These are phyloP conservation scores for Penicillium cosmopolitanum DNA, from an alignment of 495 filamentous ascomycete species.

Conservation along the genomic window DNA sequence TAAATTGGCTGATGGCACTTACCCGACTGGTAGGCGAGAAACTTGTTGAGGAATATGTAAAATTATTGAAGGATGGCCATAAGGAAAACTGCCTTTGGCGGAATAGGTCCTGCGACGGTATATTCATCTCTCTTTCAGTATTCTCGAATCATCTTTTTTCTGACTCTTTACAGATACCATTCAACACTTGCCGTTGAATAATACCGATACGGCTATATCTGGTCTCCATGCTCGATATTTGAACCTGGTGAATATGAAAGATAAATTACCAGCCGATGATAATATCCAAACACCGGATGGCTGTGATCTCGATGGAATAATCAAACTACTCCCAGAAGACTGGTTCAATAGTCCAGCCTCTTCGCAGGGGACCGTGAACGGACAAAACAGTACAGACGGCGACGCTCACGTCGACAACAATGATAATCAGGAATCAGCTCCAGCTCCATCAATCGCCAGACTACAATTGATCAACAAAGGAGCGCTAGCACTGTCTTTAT, in stretches of 20 bases:
- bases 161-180: conserved; percentile 45
- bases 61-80: conserved; percentile 75
- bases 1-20: background rate
- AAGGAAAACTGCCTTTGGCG: conserved; percentile 86
- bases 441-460: conserved; percentile 14
- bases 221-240: conserved; percentile 64
- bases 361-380: conserved; percentile 9
- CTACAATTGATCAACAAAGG: conserved; percentile 54
- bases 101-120: conserved; percentile 81
- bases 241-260: conserved; percentile 48
- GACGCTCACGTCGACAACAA: background rate
- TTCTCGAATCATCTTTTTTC: conserved; percentile 14
- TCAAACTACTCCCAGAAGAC: conserved; percentile 36
- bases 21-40: conserved; percentile 40
- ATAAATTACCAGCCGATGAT: conserved; percentile 53
- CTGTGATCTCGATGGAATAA: conserved; percentile 41
- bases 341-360: conserved; percentile 28
- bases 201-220: conserved; percentile 57
- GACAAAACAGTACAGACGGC: conserved; percentile 11
- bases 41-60: conserved; percentile 76
- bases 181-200: conserved; percentile 59
- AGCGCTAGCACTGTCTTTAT: conserved; percentile 76
- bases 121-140: conserved; percentile 14
- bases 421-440: conserved; percentile 14
- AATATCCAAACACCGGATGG: conserved; percentile 51